A percentile compares a stretch with the other conserved stretches of the same genome.
phyloP scores from a whole-genome alignment of 768 basidiomycete genomes.

The Chiua virens region DNA sequence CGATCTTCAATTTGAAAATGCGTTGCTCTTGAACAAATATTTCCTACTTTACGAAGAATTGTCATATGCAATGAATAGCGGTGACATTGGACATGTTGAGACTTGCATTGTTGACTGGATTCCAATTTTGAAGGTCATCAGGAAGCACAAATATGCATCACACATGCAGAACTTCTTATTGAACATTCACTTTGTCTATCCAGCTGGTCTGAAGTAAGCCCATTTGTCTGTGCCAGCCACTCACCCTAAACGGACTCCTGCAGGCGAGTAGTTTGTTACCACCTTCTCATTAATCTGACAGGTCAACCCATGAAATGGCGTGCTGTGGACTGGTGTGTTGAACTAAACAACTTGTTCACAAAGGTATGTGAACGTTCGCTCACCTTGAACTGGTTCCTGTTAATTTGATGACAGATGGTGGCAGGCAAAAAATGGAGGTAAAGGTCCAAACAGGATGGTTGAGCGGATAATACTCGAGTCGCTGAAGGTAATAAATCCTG shows the following conservation, averaged over 20 bases:
- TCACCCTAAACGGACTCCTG: no score
- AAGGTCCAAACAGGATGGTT: background rate
- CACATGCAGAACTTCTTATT: constrained; percentile 26
- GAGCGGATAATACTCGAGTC: no score
- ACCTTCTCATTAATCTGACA: constrained; percentile 35
- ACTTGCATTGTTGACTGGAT: constrained; percentile 26
- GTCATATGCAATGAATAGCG: constrained; percentile 31
- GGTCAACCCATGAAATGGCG: constrained; percentile 31
- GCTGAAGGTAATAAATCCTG: no score
- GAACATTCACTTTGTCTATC: background rate
- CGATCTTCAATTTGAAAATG: constrained; percentile 38
- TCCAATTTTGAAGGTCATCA: constrained; percentile 25
- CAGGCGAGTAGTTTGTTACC: constrained; percentile 9
- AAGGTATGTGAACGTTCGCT: constrained; percentile 29
- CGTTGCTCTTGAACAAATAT: constrained; percentile 31
- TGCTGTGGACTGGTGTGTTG: constrained; percentile 40
- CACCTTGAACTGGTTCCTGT: no score
- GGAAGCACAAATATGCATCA: constrained; percentile 38
- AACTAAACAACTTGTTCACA: constrained; percentile 44
- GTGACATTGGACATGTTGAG: constrained; percentile 35
- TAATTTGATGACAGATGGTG: no score
- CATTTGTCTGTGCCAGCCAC: no score
- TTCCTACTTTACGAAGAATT: constrained; percentile 43
- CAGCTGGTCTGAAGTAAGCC: constrained; percentile 9
- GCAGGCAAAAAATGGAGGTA: background rate